Percentiles rank a stretch among this genome's conserved stretches.
Evolutionary conservation across 2,329 filamentous ascomycete genomes (phyloP).

Genomic region (Gliomastix tumulicola): DNA sequence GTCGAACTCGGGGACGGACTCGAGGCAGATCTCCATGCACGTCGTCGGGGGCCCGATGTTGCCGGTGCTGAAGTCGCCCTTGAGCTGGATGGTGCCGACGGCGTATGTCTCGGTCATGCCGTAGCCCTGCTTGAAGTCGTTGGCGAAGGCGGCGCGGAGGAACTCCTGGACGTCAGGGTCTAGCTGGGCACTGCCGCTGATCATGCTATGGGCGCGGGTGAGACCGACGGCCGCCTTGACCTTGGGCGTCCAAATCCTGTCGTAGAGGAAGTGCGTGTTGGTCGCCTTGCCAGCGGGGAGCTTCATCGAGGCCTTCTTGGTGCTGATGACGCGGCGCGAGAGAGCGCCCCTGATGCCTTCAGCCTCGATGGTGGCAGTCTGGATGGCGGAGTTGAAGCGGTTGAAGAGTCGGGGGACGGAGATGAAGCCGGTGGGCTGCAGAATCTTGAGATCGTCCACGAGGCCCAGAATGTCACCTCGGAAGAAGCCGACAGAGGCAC

Average conservation of each 20-base stretch:
- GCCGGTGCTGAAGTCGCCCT: slow-evolving; percentile 65
- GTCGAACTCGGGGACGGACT: slow-evolving; percentile 89
- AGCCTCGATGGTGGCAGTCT: slow-evolving; percentile 69
- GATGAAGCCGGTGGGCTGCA: slow-evolving; percentile 75
- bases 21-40: slow-evolving; percentile 67
- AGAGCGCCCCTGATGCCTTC: slow-evolving; percentile 75
- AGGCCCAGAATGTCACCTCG: slow-evolving; percentile 82
- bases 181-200: slow-evolving; percentile 84
- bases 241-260: slow-evolving; percentile 87
- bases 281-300: slow-evolving; percentile 66
- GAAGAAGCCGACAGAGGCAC: slow-evolving; percentile 81
- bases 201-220: slow-evolving; percentile 63
- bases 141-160: slow-evolving; percentile 74
- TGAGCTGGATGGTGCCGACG: slow-evolving; percentile 60
- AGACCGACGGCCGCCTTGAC: slow-evolving; percentile 78
- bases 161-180: slow-evolving; percentile 86
- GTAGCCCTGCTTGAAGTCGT: slow-evolving; percentile 79
- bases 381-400: slow-evolving; percentile 78
- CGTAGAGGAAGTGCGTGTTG: slow-evolving; percentile 71
- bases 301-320: slow-evolving; percentile 75
- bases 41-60: slow-evolving; percentile 73
- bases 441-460: slow-evolving; percentile 83
- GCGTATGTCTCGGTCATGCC: slow-evolving; percentile 93
- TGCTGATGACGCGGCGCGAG: slow-evolving; percentile 69
- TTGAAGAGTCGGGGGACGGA: slow-evolving; percentile 92